A percentile compares a stretch with the other conserved stretches of the same genome.
phyloP scores from a whole-genome alignment of 139 green algal species.

The Mesotaenium endlicherianum region DNA sequence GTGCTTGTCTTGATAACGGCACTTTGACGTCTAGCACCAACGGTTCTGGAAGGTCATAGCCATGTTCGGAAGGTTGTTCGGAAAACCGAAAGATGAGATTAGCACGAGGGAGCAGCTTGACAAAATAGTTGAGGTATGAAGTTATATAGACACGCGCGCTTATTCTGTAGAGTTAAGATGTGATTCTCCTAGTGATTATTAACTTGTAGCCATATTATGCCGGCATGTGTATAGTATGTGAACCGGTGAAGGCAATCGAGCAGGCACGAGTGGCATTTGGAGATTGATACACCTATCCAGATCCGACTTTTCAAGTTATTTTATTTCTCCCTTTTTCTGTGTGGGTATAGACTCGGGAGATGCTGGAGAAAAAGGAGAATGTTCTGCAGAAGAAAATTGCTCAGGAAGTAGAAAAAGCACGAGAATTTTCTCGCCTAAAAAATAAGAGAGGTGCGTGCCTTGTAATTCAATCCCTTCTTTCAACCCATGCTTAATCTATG shows the following conservation, averaged over 20 bases:
- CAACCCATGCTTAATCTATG: not conserved
- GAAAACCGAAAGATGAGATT: constrained; percentile 45
- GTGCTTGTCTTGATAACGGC: too few relatives aligned
- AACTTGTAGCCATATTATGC: not conserved
- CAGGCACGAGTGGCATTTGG: not conserved
- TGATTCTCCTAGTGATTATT: not conserved
- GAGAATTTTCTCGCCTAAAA: constrained; percentile 72
- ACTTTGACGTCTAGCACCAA: too few relatives aligned
- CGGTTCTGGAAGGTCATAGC: too few relatives aligned
- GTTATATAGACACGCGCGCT: not conserved
- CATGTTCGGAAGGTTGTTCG: constrained; percentile 48
- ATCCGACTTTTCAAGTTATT: too few relatives aligned
- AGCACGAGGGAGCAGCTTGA: constrained; percentile 7
- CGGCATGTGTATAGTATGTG: not conserved
- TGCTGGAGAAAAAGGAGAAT: constrained; percentile 83
- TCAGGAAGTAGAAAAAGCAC: constrained; percentile 78
- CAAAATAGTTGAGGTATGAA: constrained; percentile 27
- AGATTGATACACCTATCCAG: too few relatives aligned
- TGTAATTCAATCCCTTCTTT: not conserved
- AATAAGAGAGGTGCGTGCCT: constrained; percentile 75
- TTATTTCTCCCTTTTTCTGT: not conserved
- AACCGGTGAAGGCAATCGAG: not conserved
- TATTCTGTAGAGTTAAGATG: not conserved
- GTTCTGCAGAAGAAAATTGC: constrained; percentile 84
- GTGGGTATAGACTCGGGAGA: constrained; percentile 75